Conservation (phyloP, 1,284 basidiomycete genomes). For the Boletus mariae region DNA sequence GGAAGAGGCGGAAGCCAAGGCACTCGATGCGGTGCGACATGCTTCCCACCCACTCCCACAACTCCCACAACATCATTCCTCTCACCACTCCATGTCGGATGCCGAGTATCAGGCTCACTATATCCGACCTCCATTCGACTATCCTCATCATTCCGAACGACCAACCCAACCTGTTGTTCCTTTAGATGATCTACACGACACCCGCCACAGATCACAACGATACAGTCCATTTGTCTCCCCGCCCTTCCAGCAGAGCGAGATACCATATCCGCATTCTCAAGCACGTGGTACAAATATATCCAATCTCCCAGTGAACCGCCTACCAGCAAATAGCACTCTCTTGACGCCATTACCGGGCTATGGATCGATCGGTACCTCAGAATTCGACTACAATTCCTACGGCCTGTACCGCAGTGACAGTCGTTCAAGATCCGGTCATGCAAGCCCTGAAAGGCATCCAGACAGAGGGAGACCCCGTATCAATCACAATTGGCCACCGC, state of each 20-base stretch:
- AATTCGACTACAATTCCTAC: conserved; percentile 23
- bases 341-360: conserved; percentile 49
- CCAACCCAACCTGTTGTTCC: conserved; percentile 9
- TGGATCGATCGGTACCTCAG: conserved; percentile 19
- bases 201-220: conserved; percentile 28
- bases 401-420: conserved; percentile 15
- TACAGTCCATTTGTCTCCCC: conserved; percentile 22
- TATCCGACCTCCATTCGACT: conserved; percentile 14
- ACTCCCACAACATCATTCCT: conserved; percentile 19
- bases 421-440: conserved; percentile 22
- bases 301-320: conserved; percentile 22
- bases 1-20: conserved; percentile 46
- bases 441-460: conserved; percentile 18
- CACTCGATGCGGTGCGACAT: conserved; percentile 14
- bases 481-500: conserved; percentile 15
- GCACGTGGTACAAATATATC: conserved; percentile 13
- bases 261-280: conserved; percentile 17
- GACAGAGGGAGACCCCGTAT: conserved; percentile 26
- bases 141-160: conserved; percentile 19
- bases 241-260: conserved; percentile 13
- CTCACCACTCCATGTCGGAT: conserved; percentile 20
- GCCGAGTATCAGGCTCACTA: conserved; percentile 18
- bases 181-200: conserved; percentile 21
- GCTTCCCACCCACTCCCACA: conserved; percentile 18
- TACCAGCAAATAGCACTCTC: conserved; percentile 48